Percentiles rank a stretch among this genome's conserved stretches.
These are phyloP conservation scores for Blastomyces gilchristii DNA, from an alignment of 2,329 filamentous ascomycete genomes.

Conservation along the genomic window DNA sequence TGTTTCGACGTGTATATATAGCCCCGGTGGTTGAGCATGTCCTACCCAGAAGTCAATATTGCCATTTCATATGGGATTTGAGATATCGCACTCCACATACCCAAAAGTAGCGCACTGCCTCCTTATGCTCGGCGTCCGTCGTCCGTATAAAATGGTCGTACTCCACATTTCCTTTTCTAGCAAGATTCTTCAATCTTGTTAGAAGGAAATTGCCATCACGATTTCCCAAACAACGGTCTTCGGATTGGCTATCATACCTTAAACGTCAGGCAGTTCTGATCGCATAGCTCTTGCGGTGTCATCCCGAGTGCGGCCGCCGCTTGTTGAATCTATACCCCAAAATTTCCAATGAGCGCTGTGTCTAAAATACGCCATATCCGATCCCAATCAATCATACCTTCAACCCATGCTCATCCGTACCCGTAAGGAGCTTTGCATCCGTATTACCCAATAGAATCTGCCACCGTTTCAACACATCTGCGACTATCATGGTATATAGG, in stretches of 20 bases:
- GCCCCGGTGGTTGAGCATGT: conserved; percentile 61
- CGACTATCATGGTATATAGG: conserved; percentile 82
- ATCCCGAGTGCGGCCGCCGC: conserved; percentile 63
- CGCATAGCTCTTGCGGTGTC: conserved; percentile 75
- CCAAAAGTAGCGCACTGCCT: conserved; percentile 87
- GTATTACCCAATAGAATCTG: conserved; percentile 59
- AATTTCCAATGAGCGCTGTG: conserved; percentile 14
- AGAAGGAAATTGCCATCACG: background rate
- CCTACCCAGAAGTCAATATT: conserved; percentile 26
- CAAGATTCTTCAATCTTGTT: conserved; percentile 45
- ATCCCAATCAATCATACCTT: conserved; percentile 46
- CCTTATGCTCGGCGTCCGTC: conserved; percentile 69
- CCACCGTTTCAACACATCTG: conserved; percentile 90
- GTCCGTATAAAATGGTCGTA: conserved; percentile 89
- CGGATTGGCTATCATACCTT: conserved; percentile 34
- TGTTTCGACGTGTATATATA: conserved; percentile 79
- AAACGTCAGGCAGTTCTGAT: conserved; percentile 72
- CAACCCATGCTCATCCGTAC: conserved; percentile 95
- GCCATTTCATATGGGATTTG: background rate
- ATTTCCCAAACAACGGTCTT: background rate
- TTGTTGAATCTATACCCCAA: conserved; percentile 57
- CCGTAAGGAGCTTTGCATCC: conserved; percentile 67
- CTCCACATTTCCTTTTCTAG: conserved; percentile 56
- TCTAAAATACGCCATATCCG: background rate
- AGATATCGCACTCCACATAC: conserved; percentile 25